Percentiles rank a stretch among this genome's conserved stretches.
Conservation (phyloP, 1,139 yeast genomes). For the Pichia sp. region DNA sequence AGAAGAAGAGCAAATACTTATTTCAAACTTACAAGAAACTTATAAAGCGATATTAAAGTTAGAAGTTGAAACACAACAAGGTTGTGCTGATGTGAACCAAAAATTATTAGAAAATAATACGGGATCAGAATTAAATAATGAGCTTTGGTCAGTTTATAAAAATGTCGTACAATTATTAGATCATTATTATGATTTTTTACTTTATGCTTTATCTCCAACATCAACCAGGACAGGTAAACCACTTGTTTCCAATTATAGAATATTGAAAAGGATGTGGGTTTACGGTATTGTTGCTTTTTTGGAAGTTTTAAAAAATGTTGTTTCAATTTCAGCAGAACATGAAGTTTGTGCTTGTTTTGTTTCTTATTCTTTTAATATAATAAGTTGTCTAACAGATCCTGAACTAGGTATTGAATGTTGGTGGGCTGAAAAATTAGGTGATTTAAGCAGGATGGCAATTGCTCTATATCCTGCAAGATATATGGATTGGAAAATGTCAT, state of each 20-base stretch:
- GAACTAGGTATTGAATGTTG: slow-evolving; percentile 47
- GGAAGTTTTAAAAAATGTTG: slow-evolving; percentile 72
- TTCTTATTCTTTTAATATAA: slow-evolving; percentile 30
- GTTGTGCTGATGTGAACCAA: slow-evolving; percentile 50
- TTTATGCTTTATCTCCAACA: slow-evolving; percentile 62
- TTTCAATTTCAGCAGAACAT: slow-evolving; percentile 35
- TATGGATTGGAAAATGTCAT: slow-evolving; percentile 75
- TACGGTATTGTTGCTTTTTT: slow-evolving; percentile 74
- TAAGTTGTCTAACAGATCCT: slow-evolving; percentile 30
- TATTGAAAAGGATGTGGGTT: slow-evolving; percentile 76
- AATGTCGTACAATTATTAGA: slow-evolving; percentile 59
- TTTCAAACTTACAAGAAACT: slow-evolving; percentile 66
- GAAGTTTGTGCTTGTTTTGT: slow-evolving; percentile 33
- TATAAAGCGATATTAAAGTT: slow-evolving; percentile 61
- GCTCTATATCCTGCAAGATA: slow-evolving; percentile 70
- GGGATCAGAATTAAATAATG: slow-evolving; percentile 51
- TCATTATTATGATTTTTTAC: slow-evolving; percentile 63
- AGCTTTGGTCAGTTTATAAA: slow-evolving; percentile 67
- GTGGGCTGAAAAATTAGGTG: slow-evolving; percentile 76
- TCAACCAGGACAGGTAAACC: slow-evolving; percentile 68
- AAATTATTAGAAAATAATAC: slow-evolving; percentile 44
- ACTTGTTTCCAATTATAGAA: slow-evolving; percentile 67
- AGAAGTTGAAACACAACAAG: slow-evolving; percentile 65
- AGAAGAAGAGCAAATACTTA: slow-evolving; percentile 65
- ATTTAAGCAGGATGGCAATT: slow-evolving; percentile 75